These are phyloP conservation scores for Aurifilum marmelostoma DNA, from an alignment of 2,329 filamentous ascomycete species.

Conservation along the genomic window DNA sequence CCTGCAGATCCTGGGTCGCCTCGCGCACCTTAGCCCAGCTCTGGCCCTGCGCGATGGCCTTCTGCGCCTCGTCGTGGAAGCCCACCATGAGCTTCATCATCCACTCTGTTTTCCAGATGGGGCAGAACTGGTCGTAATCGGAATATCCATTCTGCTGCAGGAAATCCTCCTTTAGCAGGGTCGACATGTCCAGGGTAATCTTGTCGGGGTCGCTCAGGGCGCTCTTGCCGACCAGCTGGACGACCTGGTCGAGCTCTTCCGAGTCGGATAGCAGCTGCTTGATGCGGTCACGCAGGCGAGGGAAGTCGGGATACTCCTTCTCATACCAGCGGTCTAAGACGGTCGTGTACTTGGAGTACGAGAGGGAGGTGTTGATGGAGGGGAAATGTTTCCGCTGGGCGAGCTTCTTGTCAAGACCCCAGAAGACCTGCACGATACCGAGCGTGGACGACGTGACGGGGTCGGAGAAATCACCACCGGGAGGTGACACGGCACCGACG, in stretches of 20 bases:
- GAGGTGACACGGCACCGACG: constrained; percentile 94
- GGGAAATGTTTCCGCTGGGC: constrained; percentile 99
- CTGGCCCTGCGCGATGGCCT: constrained; percentile 88
- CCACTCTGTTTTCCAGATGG: constrained; percentile 99
- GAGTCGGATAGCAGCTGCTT: constrained; percentile 92
- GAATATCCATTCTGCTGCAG: constrained; percentile 99
- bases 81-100: constrained; percentile 99
- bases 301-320: constrained; percentile 92
- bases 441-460: constrained; percentile 93
- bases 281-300: constrained; percentile 87
- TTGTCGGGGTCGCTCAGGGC: constrained; percentile 96
- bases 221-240: constrained; percentile 97
- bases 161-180: constrained; percentile 96
- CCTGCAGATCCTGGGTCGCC: constrained; percentile 84
- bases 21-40: constrained; percentile 93
- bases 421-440: constrained; percentile 98
- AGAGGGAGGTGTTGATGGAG: constrained; percentile 91
- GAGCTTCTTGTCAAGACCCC: constrained; percentile 99
- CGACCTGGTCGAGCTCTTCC: constrained; percentile 97
- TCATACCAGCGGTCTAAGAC: constrained; percentile 92
- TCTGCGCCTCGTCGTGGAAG: constrained; percentile 97
- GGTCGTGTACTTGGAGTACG: constrained; percentile 95
- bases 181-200: constrained; percentile 93
- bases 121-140: constrained; percentile 99
- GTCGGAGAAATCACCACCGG: constrained; percentile 98